These are phyloP conservation scores for Arabidopsis suecica DNA, from an alignment of 345 rosid genomes.

Conservation along the genomic window DNA sequence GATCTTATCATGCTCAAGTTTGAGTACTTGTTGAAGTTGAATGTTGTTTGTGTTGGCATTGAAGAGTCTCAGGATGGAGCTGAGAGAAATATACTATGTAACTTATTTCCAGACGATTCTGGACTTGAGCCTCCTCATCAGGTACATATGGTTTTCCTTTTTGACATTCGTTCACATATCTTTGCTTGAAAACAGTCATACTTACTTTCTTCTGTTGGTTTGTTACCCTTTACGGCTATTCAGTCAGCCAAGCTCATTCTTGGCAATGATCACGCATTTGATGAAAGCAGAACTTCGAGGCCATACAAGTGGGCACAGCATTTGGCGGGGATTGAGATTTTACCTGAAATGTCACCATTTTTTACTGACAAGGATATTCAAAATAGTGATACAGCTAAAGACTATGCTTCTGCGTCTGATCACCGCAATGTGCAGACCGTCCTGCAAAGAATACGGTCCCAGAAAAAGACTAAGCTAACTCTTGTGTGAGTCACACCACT, in stretches of 20 bases:
- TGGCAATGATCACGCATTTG: conserved; percentile 61
- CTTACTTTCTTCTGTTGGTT: conserved; percentile 15
- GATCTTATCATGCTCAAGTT: conserved; percentile 69
- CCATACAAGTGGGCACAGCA: conserved; percentile 96
- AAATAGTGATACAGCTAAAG: conserved; percentile 53
- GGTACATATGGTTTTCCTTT: conserved; percentile 51
- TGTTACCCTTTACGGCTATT: conserved; percentile 30
- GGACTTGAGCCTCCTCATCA: conserved; percentile 93
- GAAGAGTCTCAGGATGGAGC: conserved; percentile 67
- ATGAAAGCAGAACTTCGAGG: conserved; percentile 66
- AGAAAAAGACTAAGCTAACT: conserved; percentile 70
- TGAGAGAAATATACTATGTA: conserved; percentile 62
- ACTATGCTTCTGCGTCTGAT: conserved; percentile 58
- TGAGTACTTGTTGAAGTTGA: conserved; percentile 80
- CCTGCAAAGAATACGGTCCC: conserved; percentile 75
- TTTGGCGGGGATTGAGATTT: conserved; percentile 91
- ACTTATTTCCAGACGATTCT: conserved; percentile 78
- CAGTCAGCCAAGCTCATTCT: conserved; percentile 86
- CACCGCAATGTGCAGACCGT: conserved; percentile 76
- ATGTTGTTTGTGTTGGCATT: conserved; percentile 72
- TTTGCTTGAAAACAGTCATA: not conserved
- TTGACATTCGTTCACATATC: not conserved
- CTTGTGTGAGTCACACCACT: conserved; percentile 76
- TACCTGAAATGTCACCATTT: conserved; percentile 85
- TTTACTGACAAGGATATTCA: conserved; percentile 54